A percentile compares a stretch with the other conserved stretches of the same genome.
phyloP scores from a whole-genome alignment of 345 rosid genomes.

The Dimocarpus longan region DNA sequence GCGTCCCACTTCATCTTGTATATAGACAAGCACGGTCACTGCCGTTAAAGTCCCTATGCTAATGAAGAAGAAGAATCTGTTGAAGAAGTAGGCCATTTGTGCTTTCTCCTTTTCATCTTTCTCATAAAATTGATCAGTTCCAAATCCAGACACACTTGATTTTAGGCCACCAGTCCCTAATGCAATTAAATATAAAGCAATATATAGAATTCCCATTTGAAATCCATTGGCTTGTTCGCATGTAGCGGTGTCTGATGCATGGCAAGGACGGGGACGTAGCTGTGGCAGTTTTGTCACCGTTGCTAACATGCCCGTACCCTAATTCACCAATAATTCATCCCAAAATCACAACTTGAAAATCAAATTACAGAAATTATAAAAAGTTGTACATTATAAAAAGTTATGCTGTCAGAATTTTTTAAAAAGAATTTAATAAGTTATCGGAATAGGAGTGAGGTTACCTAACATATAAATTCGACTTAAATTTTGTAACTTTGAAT shows the following conservation, averaged over 20 bases:
- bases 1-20: conserved; percentile 62
- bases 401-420: neutral
- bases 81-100: conserved; percentile 65
- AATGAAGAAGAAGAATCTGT: conserved; percentile 63
- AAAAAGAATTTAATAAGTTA: neutral
- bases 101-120: conserved; percentile 63
- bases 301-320: conserved; percentile 65
- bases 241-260: conserved; percentile 12
- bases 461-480: no score
- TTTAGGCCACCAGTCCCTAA: conserved; percentile 72
- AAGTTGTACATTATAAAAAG: neutral
- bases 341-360: neutral
- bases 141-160: conserved; percentile 72
- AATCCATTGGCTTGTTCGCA: conserved; percentile 49
- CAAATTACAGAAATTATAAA: neutral
- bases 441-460: no score
- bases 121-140: conserved; percentile 68
- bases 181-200: conserved; percentile 59
- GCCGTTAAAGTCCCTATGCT: conserved; percentile 60
- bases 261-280: conserved; percentile 58
- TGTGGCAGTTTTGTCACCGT: conserved; percentile 48
- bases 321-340: conserved; percentile 10
- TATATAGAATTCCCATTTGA: conserved; percentile 60
- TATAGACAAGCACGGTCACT: conserved; percentile 66
- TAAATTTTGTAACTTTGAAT: no score